Percentiles rank a stretch among this genome's conserved stretches.
Conservation (phyloP, 2,329 filamentous ascomycete genomes). For the Diaporthe humulicola region DNA sequence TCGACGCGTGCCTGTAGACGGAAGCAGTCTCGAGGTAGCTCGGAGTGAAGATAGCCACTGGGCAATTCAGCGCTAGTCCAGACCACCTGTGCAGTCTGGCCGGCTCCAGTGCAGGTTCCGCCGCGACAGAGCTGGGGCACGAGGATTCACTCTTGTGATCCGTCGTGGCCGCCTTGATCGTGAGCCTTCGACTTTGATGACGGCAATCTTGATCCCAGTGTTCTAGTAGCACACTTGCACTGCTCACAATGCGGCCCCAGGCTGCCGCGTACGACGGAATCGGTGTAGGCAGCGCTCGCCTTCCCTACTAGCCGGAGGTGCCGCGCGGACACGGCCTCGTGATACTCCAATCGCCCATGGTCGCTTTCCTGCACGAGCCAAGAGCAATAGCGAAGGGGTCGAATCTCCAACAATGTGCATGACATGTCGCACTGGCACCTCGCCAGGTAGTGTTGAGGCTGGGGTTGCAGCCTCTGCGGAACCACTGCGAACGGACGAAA, state of each 20-base stretch:
- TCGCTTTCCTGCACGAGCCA: neutral
- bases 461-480: slow-evolving; percentile 3
- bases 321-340: neutral
- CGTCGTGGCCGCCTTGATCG: neutral
- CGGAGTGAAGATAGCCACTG: neutral
- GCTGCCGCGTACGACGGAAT: neutral
- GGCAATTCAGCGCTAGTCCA: neutral
- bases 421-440: slow-evolving; percentile 1
- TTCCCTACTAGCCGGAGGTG: neutral
- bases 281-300: neutral
- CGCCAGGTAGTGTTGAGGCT: slow-evolving; percentile 9
- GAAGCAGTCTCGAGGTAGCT: neutral
- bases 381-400: neutral
- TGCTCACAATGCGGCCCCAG: neutral
- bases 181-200: neutral
- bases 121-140: neutral
- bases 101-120: neutral
- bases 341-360: neutral
- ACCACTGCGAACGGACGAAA: slow-evolving; percentile 26
- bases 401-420: neutral
- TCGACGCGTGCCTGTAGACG: neutral
- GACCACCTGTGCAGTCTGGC: neutral
- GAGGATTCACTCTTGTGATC: neutral
- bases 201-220: too few species aligned
- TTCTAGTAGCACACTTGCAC: neutral